A percentile compares a stretch with the other conserved stretches of the same genome.
Evolutionary conservation across 208 protist species (phyloP).

Genomic region (Wallacemonas sp.): DNA sequence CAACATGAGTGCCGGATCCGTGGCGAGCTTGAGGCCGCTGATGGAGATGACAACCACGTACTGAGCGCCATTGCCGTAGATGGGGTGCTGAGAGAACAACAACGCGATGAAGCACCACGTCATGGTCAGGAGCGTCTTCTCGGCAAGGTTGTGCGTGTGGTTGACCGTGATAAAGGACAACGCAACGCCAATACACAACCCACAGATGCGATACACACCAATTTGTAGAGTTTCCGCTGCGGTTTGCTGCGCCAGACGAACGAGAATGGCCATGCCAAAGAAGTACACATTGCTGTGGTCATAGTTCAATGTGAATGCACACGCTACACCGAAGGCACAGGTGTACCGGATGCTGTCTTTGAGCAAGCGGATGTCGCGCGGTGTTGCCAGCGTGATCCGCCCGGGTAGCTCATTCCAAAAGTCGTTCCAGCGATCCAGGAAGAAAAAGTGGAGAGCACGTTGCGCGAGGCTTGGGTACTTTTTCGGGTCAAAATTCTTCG

Average conservation of each 20-base stretch:
- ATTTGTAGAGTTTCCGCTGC: conserved; percentile 39
- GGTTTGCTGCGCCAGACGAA: conserved; percentile 46
- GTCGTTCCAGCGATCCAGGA: conserved; percentile 53
- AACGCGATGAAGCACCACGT: conserved; percentile 21
- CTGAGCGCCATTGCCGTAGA: conserved; percentile 25
- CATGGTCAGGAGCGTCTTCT: conserved; percentile 24
- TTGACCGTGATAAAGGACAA: conserved; percentile 22
- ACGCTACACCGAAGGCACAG: conserved; percentile 45
- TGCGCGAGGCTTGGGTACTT: conserved; percentile 41
- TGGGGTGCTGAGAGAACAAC: conserved; percentile 17
- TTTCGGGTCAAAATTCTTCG: conserved; percentile 48
- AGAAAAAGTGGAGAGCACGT: conserved; percentile 54
- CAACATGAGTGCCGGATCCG: conserved; percentile 13
- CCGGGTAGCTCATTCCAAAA: conserved; percentile 70
- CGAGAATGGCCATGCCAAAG: conserved; percentile 61
- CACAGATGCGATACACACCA: conserved; percentile 43
- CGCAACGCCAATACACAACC: conserved; percentile 29
- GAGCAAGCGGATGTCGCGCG: conserved; percentile 58
- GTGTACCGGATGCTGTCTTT: conserved; percentile 70
- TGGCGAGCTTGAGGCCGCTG: conserved; percentile 7
- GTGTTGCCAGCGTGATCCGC: conserved; percentile 50
- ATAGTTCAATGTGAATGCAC: conserved; percentile 36
- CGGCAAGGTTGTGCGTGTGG: conserved; percentile 16
- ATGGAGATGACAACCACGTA: conserved; percentile 36
- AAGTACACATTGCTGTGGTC: conserved; percentile 36